Percentiles rank a stretch among this genome's conserved stretches.
Evolutionary conservation across 306 rosid species (phyloP).

Genomic region (Sphenostylis stenocarpa): DNA sequence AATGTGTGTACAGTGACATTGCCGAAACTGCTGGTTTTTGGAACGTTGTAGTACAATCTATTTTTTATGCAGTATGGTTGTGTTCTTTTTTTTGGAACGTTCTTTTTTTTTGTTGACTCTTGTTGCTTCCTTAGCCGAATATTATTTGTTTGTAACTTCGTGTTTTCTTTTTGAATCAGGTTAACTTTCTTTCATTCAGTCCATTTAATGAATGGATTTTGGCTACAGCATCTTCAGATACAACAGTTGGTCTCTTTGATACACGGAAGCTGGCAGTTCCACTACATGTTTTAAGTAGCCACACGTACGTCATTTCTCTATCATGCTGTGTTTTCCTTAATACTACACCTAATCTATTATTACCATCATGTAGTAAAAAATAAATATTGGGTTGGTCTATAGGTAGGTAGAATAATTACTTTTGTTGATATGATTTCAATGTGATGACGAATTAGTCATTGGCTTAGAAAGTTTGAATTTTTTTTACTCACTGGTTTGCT

Average conservation of each 20-base stretch:
- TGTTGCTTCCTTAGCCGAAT: not conserved
- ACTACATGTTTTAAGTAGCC: slow-evolving; percentile 74
- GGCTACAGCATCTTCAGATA: slow-evolving; percentile 97
- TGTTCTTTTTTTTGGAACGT: not conserved
- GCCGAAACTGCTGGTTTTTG: not conserved
- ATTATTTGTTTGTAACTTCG: not conserved
- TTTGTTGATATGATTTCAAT: not conserved
- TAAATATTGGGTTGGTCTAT: not conserved
- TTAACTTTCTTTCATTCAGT: slow-evolving; percentile 85
- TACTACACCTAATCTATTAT: not conserved
- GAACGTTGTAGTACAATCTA: not conserved
- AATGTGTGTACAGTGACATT: not conserved
- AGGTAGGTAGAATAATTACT: not conserved
- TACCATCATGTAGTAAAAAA: not conserved
- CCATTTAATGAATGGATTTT: slow-evolving; percentile 82
- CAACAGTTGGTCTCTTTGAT: slow-evolving; percentile 76
- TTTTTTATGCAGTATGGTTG: not conserved
- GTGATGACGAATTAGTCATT: not conserved
- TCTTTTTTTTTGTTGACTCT: slow-evolving; percentile 1
- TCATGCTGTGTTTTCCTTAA: not conserved
- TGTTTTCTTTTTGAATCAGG: slow-evolving; percentile 46
- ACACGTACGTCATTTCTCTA: slow-evolving; percentile 54
- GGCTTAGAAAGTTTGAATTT: not conserved
- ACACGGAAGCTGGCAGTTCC: slow-evolving; percentile 68
- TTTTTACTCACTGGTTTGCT: not conserved